Evolutionary conservation across 257 asterid genomes (phyloP).

Genomic region (Penstemon davidsonii): DNA sequence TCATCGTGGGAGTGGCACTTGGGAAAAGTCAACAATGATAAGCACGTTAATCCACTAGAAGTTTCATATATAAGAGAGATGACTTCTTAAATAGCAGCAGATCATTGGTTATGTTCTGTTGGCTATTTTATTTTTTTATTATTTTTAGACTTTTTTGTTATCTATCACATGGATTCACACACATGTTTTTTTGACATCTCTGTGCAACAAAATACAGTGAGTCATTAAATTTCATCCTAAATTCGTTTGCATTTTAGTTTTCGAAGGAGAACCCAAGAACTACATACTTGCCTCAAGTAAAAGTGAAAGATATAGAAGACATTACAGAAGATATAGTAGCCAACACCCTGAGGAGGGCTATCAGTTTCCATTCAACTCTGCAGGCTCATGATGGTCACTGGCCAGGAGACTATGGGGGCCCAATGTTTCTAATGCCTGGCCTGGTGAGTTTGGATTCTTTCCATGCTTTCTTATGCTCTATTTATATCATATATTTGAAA

Average conservation of each 20-base stretch:
- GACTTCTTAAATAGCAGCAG: not conserved
- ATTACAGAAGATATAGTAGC: slow-evolving; percentile 78
- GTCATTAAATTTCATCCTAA: slow-evolving; percentile 25
- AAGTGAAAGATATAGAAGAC: slow-evolving; percentile 64
- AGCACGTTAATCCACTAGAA: not conserved
- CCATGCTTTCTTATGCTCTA: slow-evolving; percentile 12
- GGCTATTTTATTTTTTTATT: not conserved
- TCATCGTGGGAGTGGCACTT: slow-evolving; percentile 11
- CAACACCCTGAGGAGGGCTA: slow-evolving; percentile 73
- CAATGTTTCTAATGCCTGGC: slow-evolving; percentile 98
- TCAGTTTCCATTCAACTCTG: slow-evolving; percentile 73
- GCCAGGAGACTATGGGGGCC: slow-evolving; percentile 99
- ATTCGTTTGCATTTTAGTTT: slow-evolving; percentile 47
- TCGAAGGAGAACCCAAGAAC: slow-evolving; percentile 70
- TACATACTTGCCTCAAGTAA: slow-evolving; percentile 59
- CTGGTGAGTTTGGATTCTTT: slow-evolving; percentile 54
- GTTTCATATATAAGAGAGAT: not conserved
- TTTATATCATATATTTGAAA: slow-evolving; percentile 15
- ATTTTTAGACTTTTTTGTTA: not conserved
- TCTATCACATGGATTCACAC: not conserved
- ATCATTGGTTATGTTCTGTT: not conserved
- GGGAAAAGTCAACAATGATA: not conserved
- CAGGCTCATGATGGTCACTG: slow-evolving; percentile 95
- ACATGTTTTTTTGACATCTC: slow-evolving; percentile 5
- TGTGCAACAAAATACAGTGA: slow-evolving; percentile 6